Base-by-base conservation (phyloP, 2,329 filamentous ascomycete genomes). In the Hypoxylon sp. region DNA sequence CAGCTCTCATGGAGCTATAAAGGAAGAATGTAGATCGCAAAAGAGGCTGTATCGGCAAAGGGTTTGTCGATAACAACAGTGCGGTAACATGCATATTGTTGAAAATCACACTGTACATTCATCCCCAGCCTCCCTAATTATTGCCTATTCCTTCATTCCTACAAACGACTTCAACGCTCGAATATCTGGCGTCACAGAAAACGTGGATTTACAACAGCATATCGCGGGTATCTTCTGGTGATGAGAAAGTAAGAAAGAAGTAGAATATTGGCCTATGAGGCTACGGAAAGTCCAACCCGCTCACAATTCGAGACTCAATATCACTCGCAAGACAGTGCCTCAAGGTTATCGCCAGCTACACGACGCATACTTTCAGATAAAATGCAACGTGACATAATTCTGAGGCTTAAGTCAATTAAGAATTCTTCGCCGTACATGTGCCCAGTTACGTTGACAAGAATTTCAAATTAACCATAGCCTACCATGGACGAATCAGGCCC, bases 301-400 rank as follows among this genome's bases (percentile, higher is more conserved):
- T 8, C 33, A 35, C 3, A n/a, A 35, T 8, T 17, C 3, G 29
- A 22, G 9, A 24, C 3, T 47, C 26, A n/a, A 35, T 2, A 19
- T 3, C 2, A 9, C 26, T 26, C 3, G 8, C 17, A 19, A 56
- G 26, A 47, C 22, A n/a, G 24, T 11, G 22, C 11, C 8, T n/a
- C 26, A 35, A 47, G 8, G 19, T 29, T 46, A 33, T 35, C 39
- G 35, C 17, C 17, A 47, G 22, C n/a, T 33, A 47, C 11, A 4
- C 24, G 22, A 50, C 6, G 11, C 29, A 29, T 56, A 51, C 24
- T 11, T 35, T 14, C 26, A 14, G 10, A 17, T 35, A 10, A 6
- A 37, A 61, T 56, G 63, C 63, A 65, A 65, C 63, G 63, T 65
- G 51, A 61, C 56, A 61, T 56, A 19, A 47, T 56, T n/a, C 33